Conservation (phyloP, 306 rosid genomes). For the Cercis canadensis region DNA sequence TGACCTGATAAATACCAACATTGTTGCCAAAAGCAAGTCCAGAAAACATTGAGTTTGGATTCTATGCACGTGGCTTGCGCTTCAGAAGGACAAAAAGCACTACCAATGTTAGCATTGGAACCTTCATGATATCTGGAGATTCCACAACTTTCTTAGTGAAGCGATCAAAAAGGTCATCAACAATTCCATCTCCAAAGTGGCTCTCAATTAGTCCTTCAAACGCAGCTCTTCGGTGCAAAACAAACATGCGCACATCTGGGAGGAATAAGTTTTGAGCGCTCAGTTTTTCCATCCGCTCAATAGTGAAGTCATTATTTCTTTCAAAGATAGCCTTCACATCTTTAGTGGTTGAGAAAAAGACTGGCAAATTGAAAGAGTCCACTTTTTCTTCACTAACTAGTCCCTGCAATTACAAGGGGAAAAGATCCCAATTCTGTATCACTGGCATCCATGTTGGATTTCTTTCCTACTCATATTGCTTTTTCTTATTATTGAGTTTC, state of each 20-base stretch:
- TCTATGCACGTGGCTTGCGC: conserved; percentile 21
- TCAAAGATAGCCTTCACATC: conserved; percentile 33
- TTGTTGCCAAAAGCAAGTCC: neutral
- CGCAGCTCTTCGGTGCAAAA: conserved; percentile 26
- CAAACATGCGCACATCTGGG: conserved; percentile 7
- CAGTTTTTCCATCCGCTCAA: conserved; percentile 29
- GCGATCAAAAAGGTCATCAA: conserved; percentile 39
- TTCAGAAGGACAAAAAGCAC: conserved; percentile 35
- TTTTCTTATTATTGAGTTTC: too few species aligned
- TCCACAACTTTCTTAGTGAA: conserved; percentile 31
- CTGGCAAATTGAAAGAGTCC: conserved; percentile 45
- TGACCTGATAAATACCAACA: too few species aligned
- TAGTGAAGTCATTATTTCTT: conserved; percentile 35
- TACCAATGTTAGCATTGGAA: neutral
- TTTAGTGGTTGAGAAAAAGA: conserved; percentile 26
- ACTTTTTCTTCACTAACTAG: conserved; percentile 41
- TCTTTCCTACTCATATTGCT: too few species aligned
- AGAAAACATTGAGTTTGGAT: neutral
- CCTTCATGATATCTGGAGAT: conserved; percentile 22
- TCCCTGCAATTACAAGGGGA: conserved; percentile 30
- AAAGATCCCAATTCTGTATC: neutral
- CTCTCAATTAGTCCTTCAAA: conserved; percentile 34
- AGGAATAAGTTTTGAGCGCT: neutral
- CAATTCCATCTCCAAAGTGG: conserved; percentile 39
- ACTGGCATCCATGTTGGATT: neutral